Percentiles rank a stretch among this genome's conserved stretches.
These are phyloP conservation scores for Camellia sinensis DNA, from an alignment of 148 eudicot genomes.

Conservation along the genomic window DNA sequence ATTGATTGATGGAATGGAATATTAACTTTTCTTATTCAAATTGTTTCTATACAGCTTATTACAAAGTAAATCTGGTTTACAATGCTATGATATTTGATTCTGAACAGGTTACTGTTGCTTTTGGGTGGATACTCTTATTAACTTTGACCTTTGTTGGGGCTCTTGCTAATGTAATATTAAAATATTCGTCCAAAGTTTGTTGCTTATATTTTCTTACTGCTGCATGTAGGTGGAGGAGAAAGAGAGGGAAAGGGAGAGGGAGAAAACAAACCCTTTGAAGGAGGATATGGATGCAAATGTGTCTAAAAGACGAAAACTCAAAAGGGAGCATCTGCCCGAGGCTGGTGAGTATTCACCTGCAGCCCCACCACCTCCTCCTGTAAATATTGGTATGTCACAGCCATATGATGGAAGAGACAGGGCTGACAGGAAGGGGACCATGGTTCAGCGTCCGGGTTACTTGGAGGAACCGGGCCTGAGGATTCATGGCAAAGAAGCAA, in stretches of 20 bases:
- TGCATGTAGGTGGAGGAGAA: conserved; percentile 68
- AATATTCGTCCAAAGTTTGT: background rate
- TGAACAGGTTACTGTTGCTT: background rate
- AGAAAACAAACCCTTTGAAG: conserved; percentile 50
- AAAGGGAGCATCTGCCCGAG: conserved; percentile 73
- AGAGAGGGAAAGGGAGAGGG: conserved; percentile 76
- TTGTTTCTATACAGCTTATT: background rate
- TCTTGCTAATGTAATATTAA: background rate
- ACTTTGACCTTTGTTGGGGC: background rate
- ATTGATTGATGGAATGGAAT: background rate
- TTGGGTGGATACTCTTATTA: background rate
- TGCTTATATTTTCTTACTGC: background rate
- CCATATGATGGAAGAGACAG: conserved; percentile 83
- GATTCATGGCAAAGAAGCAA: conserved; percentile 74
- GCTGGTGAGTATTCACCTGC: conserved; percentile 89
- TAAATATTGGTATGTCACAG: conserved; percentile 49
- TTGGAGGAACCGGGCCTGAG: conserved; percentile 69
- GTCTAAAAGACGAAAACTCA: conserved; percentile 83
- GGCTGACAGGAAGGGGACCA: conserved; percentile 72
- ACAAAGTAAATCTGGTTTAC: background rate
- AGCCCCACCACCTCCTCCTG: conserved; percentile 51
- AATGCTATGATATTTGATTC: background rate
- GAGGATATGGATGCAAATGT: conserved; percentile 76
- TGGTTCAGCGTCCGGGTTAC: conserved; percentile 66
- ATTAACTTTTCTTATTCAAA: background rate